Evolutionary conservation across 2,329 filamentous ascomycete genomes (phyloP).

Genomic region (Phaeosphaeriaceae sp.): DNA sequence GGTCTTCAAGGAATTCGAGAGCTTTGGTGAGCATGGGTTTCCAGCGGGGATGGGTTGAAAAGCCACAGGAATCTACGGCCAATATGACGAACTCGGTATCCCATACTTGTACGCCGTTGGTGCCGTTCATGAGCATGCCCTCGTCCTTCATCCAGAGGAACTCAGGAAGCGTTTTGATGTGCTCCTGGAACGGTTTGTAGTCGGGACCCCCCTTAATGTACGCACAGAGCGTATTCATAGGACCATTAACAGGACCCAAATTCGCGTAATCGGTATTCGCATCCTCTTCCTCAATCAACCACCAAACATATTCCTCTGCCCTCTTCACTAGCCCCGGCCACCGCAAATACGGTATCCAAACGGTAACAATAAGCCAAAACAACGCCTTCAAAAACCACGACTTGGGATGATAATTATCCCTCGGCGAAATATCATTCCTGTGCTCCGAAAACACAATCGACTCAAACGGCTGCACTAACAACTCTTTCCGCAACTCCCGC

Average conservation of each 20-base stretch:
- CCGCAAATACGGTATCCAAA: conserved; percentile 83
- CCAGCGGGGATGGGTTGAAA: conserved; percentile 79
- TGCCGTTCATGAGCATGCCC: conserved; percentile 94
- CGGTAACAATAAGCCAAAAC: conserved; percentile 78
- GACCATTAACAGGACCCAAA: conserved; percentile 85
- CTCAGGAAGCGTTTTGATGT: conserved; percentile 82
- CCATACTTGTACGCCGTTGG: conserved; percentile 98
- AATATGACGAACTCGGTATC: conserved; percentile 92
- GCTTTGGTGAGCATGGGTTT: conserved; percentile 82
- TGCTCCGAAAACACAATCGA: conserved; percentile 78
- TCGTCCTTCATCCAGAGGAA: conserved; percentile 91
- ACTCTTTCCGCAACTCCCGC: conserved; percentile 74
- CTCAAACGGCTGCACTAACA: conserved; percentile 80
- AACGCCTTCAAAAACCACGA: conserved; percentile 77
- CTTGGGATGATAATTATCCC: conserved; percentile 94
- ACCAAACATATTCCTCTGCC: conserved; percentile 81
- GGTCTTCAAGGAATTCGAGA: conserved; percentile 83
- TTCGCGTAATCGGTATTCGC: conserved; percentile 87
- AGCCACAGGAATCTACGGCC: conserved; percentile 76
- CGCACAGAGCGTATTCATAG: conserved; percentile 88
- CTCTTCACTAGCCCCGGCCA: conserved; percentile 67
- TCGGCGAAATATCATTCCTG: conserved; percentile 79
- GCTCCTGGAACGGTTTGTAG: conserved; percentile 72
- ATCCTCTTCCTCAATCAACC: conserved; percentile 88
- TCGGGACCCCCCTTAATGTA: conserved; percentile 85